Evolutionary conservation across 2,329 filamentous ascomycete species (phyloP).

Genomic region (Bimuria novae-zelandiae): DNA sequence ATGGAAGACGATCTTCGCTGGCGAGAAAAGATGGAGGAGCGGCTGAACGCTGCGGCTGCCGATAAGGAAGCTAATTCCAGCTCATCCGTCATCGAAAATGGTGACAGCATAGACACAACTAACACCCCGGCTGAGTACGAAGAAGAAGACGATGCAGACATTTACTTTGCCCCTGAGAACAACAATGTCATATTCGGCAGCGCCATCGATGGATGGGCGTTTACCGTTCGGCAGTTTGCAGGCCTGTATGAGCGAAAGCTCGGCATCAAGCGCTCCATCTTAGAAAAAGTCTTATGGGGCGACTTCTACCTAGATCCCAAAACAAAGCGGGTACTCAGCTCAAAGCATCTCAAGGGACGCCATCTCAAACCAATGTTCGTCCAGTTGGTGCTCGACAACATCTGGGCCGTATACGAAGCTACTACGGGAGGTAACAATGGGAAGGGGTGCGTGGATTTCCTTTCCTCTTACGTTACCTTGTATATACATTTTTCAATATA

Average conservation of each 20-base stretch:
- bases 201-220: conserved; percentile 98
- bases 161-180: conserved; percentile 97
- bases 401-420: conserved; percentile 95
- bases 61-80: conserved; percentile 61
- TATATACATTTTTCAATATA: conserved; percentile 47
- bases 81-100: conserved; percentile 55
- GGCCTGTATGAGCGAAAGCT: conserved; percentile 94
- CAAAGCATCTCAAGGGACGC: conserved; percentile 91
- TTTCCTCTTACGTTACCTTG: conserved; percentile 38
- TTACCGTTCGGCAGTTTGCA: conserved; percentile 93
- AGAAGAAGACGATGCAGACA: conserved; percentile 91
- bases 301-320: conserved; percentile 97
- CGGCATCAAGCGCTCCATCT: conserved; percentile 82
- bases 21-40: conserved; percentile 90
- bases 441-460: conserved; percentile 68
- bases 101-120: conserved; percentile 56
- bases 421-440: conserved; percentile 81
- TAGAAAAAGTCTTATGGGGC: conserved; percentile 97
- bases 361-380: conserved; percentile 96
- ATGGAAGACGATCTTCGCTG: conserved; percentile 99
- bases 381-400: conserved; percentile 89
- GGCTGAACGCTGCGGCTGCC: conserved; percentile 71
- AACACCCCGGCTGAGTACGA: conserved; percentile 68
- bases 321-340: conserved; percentile 87
- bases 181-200: conserved; percentile 99